Evolutionary conservation across 129 eudicot species (phyloP).

Genomic region (Erigeron canadensis): DNA sequence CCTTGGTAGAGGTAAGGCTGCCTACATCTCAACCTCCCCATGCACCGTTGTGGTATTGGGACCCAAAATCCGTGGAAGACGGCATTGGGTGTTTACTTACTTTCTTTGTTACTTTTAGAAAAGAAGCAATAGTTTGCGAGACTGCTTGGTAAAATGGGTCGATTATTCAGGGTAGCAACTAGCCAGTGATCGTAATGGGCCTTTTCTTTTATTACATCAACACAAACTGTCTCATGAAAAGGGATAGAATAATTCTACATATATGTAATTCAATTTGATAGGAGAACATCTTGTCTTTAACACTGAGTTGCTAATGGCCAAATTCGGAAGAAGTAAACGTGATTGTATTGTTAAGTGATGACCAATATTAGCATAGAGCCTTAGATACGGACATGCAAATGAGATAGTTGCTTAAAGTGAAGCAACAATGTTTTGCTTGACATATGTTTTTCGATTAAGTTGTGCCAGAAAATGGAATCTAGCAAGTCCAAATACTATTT

Average conservation of each 20-base stretch:
- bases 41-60: too few relatives aligned
- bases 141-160: constrained; percentile 3
- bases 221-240: constrained; percentile 20
- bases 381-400: neutral
- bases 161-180: constrained; percentile 1
- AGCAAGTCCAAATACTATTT: constrained; percentile 9
- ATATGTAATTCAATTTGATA: constrained; percentile 21
- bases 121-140: neutral
- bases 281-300: constrained; percentile 14
- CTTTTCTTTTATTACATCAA: constrained; percentile 17
- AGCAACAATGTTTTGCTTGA: neutral
- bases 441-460: neutral
- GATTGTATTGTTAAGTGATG: neutral
- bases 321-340: neutral
- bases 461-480: neutral
- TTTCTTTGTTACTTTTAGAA: too few relatives aligned
- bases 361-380: constrained; percentile 5
- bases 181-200: neutral
- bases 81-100: too few relatives aligned
- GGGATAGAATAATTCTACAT: constrained; percentile 20
- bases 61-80: too few relatives aligned
- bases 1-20: too few relatives aligned
- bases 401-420: constrained; percentile 15
- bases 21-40: too few relatives aligned
- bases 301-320: constrained; percentile 4